Evolutionary conservation across 305 asterid genomes (phyloP), one percentile per base, ranked within the genome.

Genomic region (Plantago rigida): DNA sequence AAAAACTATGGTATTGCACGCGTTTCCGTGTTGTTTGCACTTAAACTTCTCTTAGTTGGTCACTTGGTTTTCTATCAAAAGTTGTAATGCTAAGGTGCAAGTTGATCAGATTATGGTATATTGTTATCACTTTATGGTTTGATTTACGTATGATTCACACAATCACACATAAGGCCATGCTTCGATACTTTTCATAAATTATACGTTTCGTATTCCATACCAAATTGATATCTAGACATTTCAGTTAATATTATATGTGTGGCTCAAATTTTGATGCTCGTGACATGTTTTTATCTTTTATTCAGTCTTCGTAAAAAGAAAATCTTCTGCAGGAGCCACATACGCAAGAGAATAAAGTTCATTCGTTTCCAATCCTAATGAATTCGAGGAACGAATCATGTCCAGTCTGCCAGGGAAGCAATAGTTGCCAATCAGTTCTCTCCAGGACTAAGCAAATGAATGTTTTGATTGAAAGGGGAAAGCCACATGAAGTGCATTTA

Each of bases 361-460:
- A n/a, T 66, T 67, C 67, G 0, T 51, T 66, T 54, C 60, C 87
- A 59, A 54, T 73, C 65, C 54, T 80, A 44, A 60, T 46, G 17
- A 71, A 57, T 65, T 62, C 78, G 68, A 65, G 13, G 47, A 59
- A 36, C 15, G 84, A 69, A 64, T 63, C 62, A 5, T 91, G 98
- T 74, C 69, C 80, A 11, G 66, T 69, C 62, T 87, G 98, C 71
- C 68, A 45, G 62, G 77, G 68, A 64, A 75, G 77, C 47, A 70
- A 56, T 39, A 73, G 81, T 69, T 91, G 96, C 69, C 87, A 84
- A 71, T 75, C 75, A 15, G 96, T 91, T 71, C 83, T 77, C 47
- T 80, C 95, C 0, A 87, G 83, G 78, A 91, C 98, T 56, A 91
- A 86, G 78, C 58, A 77, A 73, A 91, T 91, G 96, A 91, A 84